Evolutionary conservation across 306 rosid species (phyloP), one percentile per base, ranked within the genome.

Genomic region (Inga laurina): DNA sequence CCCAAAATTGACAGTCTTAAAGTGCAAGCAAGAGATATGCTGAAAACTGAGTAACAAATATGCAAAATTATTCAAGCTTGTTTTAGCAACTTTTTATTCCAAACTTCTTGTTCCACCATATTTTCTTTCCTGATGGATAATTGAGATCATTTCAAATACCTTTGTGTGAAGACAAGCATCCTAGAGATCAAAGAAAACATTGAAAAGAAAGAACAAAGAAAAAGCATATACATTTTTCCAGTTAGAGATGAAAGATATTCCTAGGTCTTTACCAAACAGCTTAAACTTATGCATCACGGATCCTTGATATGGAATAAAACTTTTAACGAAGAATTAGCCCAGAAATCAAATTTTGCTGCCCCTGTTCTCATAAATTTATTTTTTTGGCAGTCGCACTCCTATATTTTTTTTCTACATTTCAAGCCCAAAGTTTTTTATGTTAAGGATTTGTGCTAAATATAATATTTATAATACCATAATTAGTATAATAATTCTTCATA

Each of bases 151-250:
- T 13, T 34, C 21, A 21, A 59, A 39, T 57, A 13, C 24, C 70
- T 7, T n/a, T 24, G 70, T 57, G 54, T 18, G 9, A 76, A 39
- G 52, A 9, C 21, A 39, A n/a, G 80, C 27, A 57, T 54, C 39
- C 10, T 67, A 41, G 15, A 56, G 30, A 56, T 56, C 27, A 21
- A 77, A 77, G 43, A 24, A 62, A 24, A 43, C 10, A 77, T 15
- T 27, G 30, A 24, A 76, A 77, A 61, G 24, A 77, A 57, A 57
- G 52, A 76, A 51, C 48, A 75, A 52, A 39, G 54, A 57, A 57
- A 27, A 76, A 15, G 19, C 44, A 61, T 27, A 54, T 77, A 77
- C 34, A 43, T 24, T 43, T 27, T 39, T 57, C 68, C 51, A 37
- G 19, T 56, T 13, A 41, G 24, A 59, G 35, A 39, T 56, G 27